phyloP scores from a whole-genome alignment of 257 asterid genomes.

The Lycium ferocissimum region DNA sequence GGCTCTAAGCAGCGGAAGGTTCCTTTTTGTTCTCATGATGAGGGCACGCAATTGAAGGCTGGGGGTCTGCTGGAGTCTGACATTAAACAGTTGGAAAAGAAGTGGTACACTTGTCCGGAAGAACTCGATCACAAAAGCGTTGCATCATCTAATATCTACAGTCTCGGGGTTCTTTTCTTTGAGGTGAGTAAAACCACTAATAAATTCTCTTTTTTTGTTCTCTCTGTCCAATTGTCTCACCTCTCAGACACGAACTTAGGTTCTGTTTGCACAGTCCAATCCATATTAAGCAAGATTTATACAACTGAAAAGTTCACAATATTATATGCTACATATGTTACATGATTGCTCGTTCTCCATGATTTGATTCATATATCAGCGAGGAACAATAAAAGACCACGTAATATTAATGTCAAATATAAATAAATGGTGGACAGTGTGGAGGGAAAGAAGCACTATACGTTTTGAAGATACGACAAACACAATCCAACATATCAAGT shows the following conservation, averaged over 20 bases:
- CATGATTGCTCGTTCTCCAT: background rate
- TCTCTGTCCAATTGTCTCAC: background rate
- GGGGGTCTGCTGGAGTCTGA: constrained; percentile 26
- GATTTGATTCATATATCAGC: background rate
- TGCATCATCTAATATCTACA: constrained; percentile 49
- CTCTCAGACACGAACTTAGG: background rate
- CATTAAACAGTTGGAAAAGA: constrained; percentile 42
- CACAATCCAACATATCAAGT: no score
- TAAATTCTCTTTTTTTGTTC: background rate
- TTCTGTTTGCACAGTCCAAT: background rate
- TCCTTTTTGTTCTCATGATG: background rate
- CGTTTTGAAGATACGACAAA: no score
- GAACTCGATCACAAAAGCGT: constrained; percentile 32
- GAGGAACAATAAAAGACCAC: background rate
- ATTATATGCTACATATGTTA: background rate
- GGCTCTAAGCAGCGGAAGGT: constrained; percentile 40
- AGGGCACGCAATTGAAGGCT: background rate
- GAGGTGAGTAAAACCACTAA: constrained; percentile 43
- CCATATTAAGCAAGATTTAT: background rate
- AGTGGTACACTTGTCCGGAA: constrained; percentile 56
- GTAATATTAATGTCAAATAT: background rate
- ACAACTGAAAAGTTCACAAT: background rate
- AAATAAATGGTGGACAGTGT: background rate
- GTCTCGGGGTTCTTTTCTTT: constrained; percentile 56
- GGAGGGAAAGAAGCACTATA: no score